Percentiles rank a stretch among this genome's conserved stretches.
Evolutionary conservation across 768 basidiomycete species (phyloP).

Genomic region (Mycena filopes): DNA sequence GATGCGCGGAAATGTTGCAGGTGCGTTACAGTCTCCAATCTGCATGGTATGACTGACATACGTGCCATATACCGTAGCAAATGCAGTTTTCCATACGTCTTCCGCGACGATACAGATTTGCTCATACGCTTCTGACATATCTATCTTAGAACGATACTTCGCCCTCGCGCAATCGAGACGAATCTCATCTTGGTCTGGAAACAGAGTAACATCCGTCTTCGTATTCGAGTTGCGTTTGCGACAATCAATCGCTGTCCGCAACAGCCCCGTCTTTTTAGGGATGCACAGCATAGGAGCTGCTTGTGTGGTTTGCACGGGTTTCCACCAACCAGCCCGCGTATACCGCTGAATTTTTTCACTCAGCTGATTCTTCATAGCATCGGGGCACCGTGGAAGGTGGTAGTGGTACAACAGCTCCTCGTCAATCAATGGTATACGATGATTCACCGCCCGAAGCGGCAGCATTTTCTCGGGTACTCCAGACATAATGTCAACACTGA

Average conservation of each 20-base stretch:
- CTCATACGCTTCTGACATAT: no score
- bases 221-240: conserved; percentile 52
- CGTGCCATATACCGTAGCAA: conserved; percentile 57
- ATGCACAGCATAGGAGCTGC: background rate
- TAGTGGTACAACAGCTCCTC: background rate
- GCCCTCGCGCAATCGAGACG: no score
- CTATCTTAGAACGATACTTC: no score
- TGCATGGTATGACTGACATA: conserved; percentile 36
- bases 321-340: background rate
- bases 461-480: background rate
- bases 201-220: conserved; percentile 40
- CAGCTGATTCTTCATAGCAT: background rate
- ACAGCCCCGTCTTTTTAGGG: background rate
- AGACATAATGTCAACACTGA: background rate
- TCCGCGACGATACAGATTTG: no score
- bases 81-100: conserved; percentile 34
- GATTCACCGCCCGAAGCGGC: background rate
- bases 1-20: conserved; percentile 44
- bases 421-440: conserved; percentile 1
- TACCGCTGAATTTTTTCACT: background rate
- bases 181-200: no score
- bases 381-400: background rate
- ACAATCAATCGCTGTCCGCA: background rate
- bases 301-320: no score
- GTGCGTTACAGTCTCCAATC: conserved; percentile 41